phyloP scores from a whole-genome alignment of 768 basidiomycete species.

The Tulasnella sp. region DNA sequence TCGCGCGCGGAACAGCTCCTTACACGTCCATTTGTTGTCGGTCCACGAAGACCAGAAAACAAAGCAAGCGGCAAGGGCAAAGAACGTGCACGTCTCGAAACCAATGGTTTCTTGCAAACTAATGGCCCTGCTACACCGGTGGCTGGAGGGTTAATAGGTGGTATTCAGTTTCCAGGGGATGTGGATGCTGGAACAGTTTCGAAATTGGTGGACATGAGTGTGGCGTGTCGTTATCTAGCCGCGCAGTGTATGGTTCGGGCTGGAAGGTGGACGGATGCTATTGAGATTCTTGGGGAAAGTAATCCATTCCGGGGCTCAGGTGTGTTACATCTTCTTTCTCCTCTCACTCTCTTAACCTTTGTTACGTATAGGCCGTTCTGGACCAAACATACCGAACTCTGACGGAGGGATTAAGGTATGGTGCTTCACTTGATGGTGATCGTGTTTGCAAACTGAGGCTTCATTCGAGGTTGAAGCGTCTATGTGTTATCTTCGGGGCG shows the following conservation, averaged over 20 bases:
- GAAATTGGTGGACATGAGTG: conserved; percentile 74
- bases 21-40: conserved; percentile 65
- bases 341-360: neutral
- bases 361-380: conserved; percentile 38
- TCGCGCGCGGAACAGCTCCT: conserved; percentile 85
- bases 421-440: neutral
- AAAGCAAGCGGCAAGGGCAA: conserved; percentile 19
- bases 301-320: conserved; percentile 75
- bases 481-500: conserved; percentile 87
- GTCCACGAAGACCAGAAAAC: conserved; percentile 27
- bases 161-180: conserved; percentile 5
- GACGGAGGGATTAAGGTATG: conserved; percentile 91
- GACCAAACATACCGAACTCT: conserved; percentile 58
- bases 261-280: conserved; percentile 83
- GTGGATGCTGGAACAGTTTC: conserved; percentile 7
- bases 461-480: conserved; percentile 79
- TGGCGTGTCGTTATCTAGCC: conserved; percentile 91
- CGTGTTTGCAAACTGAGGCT: too few relatives aligned
- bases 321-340: conserved; percentile 23
- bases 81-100: conserved; percentile 4
- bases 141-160: neutral
- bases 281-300: conserved; percentile 84
- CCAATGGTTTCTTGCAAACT: conserved; percentile 1
- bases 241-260: conserved; percentile 90
- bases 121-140: neutral